phyloP scores from a whole-genome alignment of 495 filamentous ascomycete genomes.

The Tuber microsphaerosporum region DNA sequence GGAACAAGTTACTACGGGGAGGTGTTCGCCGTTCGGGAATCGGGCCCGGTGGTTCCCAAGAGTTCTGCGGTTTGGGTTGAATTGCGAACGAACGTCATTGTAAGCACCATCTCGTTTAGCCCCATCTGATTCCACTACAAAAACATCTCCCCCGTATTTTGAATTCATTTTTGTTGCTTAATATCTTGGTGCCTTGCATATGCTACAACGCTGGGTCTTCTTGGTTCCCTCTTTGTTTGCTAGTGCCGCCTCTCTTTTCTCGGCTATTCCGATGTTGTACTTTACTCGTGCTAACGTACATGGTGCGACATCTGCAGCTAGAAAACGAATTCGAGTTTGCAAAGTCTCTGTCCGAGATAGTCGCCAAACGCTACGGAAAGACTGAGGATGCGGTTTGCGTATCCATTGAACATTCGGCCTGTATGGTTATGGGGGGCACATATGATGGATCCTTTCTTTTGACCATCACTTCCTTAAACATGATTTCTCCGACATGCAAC shows the following conservation, averaged over 20 bases:
- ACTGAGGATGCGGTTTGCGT: constrained; percentile 66
- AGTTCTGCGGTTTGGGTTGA: constrained; percentile 59
- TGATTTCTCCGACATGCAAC: constrained; percentile 70
- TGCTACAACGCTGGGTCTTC: constrained; percentile 8
- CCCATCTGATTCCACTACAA: not conserved
- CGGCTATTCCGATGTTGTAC: not conserved
- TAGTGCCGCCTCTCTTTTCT: constrained; percentile 10
- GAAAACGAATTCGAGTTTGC: constrained; percentile 63
- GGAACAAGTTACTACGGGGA: constrained; percentile 52
- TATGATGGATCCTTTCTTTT: constrained; percentile 75
- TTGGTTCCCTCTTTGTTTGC: constrained; percentile 2
- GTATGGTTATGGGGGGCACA: constrained; percentile 63
- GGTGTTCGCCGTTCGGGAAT: constrained; percentile 53
- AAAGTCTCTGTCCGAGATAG: constrained; percentile 58
- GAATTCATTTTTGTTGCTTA: constrained; percentile 1
- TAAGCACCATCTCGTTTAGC: constrained; percentile 45
- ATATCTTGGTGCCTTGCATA: not conserved
- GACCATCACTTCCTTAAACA: constrained; percentile 63
- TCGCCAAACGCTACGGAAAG: constrained; percentile 66
- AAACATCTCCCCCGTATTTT: not conserved
- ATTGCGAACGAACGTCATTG: constrained; percentile 75
- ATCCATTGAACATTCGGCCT: constrained; percentile 64
- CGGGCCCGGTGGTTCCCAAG: constrained; percentile 51
- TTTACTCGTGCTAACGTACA: constrained; percentile 16
- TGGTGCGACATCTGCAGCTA: constrained; percentile 47